Conservation (phyloP, 352 stramenopile species). For the Phytophthora fragariaefolia region DNA sequence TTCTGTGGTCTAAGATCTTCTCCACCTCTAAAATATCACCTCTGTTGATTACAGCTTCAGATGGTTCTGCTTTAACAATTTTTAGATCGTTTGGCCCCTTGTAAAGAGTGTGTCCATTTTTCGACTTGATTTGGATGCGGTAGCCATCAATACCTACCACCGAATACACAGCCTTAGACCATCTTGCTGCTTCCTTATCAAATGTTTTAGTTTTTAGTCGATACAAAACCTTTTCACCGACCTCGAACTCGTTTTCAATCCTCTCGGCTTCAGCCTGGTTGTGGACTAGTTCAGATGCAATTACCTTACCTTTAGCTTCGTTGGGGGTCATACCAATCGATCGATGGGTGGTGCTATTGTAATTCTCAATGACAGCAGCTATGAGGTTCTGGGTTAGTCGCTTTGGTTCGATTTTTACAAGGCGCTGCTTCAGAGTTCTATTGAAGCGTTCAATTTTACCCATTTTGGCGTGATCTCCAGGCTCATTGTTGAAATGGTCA, state of each 20-base stretch:
- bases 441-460: no score
- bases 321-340: no score
- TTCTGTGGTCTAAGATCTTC: constrained; percentile 18
- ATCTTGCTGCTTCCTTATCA: constrained; percentile 31
- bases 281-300: constrained; percentile 23
- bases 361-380: constrained; percentile 36
- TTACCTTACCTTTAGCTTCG: constrained; percentile 37
- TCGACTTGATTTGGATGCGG: constrained; percentile 29
- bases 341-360: constrained; percentile 43
- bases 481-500: no score
- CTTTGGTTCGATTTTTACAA: constrained; percentile 28
- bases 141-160: constrained; percentile 37
- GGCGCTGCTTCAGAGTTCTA: constrained; percentile 40
- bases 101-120: constrained; percentile 39
- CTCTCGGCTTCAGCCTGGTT: constrained; percentile 27
- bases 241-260: constrained; percentile 20
- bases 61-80: constrained; percentile 16
- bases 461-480: no score
- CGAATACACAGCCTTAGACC: constrained; percentile 22
- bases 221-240: constrained; percentile 20
- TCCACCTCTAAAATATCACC: constrained; percentile 33
- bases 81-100: constrained; percentile 30
- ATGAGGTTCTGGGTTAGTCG: not conserved
- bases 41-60: constrained; percentile 13
- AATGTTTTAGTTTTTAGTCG: constrained; percentile 30